These are phyloP conservation scores for Dioscorea alata DNA, from an alignment of 106 monocot genomes.

Conservation along the genomic window DNA sequence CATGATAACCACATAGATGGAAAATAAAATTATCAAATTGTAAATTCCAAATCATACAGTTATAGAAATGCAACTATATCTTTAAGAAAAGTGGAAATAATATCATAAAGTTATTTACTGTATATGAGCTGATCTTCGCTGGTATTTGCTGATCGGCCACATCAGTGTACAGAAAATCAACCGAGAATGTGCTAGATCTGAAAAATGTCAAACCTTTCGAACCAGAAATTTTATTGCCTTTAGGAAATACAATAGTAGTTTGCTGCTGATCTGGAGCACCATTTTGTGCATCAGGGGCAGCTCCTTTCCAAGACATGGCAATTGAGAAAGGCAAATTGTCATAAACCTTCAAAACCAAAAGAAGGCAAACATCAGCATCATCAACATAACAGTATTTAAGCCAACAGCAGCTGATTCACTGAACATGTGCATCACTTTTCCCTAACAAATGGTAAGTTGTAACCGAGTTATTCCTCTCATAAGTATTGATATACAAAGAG, in stretches of 20 bases:
- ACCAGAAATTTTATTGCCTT: slow-evolving; percentile 58
- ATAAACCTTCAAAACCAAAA: slow-evolving; percentile 46
- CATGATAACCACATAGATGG: too few species aligned
- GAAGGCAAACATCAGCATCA: too few species aligned
- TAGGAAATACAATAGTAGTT: slow-evolving; percentile 60
- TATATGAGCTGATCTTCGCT: slow-evolving; percentile 75
- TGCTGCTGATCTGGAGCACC: slow-evolving; percentile 41
- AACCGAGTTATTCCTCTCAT: too few species aligned
- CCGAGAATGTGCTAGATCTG: slow-evolving; percentile 48
- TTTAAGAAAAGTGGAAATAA: background rate
- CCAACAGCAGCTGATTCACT: too few species aligned
- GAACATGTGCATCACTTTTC: too few species aligned
- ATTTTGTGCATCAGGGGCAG: slow-evolving; percentile 34
- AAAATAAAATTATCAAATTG: too few species aligned
- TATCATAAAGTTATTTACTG: slow-evolving; percentile 28
- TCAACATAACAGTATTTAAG: too few species aligned
- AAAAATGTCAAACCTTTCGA: slow-evolving; percentile 47
- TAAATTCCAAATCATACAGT: too few species aligned
- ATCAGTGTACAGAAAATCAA: slow-evolving; percentile 57
- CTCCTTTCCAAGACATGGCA: slow-evolving; percentile 74
- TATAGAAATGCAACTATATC: background rate
- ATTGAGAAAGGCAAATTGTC: slow-evolving; percentile 84
- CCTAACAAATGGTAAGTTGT: too few species aligned
- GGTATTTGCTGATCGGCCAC: slow-evolving; percentile 21
- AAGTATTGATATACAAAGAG: background rate